Evolutionary conservation across 768 basidiomycete genomes (phyloP).

Genomic region (Agaricus blazei): DNA sequence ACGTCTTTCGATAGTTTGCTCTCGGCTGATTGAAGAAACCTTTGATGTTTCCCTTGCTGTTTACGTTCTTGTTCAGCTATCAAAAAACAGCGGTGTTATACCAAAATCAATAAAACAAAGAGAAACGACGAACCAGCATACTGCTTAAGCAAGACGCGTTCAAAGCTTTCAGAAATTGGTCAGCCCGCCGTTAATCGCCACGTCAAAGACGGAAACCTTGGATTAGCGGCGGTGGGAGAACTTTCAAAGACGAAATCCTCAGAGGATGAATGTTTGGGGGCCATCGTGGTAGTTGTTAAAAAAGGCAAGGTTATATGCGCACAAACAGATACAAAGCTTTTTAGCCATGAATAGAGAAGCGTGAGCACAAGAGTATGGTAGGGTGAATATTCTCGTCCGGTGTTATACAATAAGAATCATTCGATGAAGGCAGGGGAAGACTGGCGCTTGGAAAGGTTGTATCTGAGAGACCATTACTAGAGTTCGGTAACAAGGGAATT

Average conservation of each 20-base stretch:
- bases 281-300: background rate
- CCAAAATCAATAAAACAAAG: background rate
- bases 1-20: constrained; percentile 5
- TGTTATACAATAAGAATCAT: constrained; percentile 9
- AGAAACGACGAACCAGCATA: background rate
- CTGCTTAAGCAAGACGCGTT: constrained; percentile 6
- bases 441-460: constrained; percentile 18
- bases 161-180: background rate
- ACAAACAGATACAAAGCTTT: constrained; percentile 5
- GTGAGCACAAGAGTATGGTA: constrained; percentile 25
- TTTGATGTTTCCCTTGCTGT: background rate
- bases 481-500: constrained; percentile 12
- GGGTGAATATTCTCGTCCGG: constrained; percentile 17
- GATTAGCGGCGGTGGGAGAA: constrained; percentile 2
- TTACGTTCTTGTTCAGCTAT: constrained; percentile 2
- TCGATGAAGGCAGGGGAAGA: constrained; percentile 19
- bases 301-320: background rate
- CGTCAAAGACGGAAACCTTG: background rate
- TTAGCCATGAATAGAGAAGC: constrained; percentile 15
- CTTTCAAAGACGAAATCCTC: constrained; percentile 6
- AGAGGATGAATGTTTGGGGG: background rate
- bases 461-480: constrained; percentile 5
- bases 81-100: background rate
- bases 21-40: constrained; percentile 3
- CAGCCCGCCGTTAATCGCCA: background rate